These are phyloP conservation scores for Oropetium thomaeum DNA, from an alignment of 176 grass and related monocot species.

Conservation along the genomic window DNA sequence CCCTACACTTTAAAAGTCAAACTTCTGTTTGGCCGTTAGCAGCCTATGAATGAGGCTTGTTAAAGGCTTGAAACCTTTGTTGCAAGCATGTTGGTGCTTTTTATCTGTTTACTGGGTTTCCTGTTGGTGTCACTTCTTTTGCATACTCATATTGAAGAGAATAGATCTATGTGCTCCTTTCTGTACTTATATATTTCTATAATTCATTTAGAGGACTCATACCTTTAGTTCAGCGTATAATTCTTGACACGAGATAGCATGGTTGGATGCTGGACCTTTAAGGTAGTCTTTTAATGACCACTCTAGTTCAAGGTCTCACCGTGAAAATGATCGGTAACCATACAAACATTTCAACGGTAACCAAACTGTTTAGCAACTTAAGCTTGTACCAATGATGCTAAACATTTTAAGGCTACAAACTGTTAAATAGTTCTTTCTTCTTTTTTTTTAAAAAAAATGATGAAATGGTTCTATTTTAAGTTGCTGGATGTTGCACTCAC, in stretches of 20 bases:
- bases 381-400: too few relatives aligned
- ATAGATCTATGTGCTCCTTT: neutral
- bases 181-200: constrained; percentile 2
- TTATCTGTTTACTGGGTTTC: neutral
- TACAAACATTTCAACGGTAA: too few relatives aligned
- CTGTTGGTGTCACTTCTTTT: neutral
- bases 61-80: neutral
- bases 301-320: neutral
- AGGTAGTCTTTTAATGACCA: neutral
- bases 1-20: neutral
- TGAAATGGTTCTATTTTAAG: too few relatives aligned
- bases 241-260: neutral
- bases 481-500: too few relatives aligned
- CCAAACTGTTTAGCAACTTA: too few relatives aligned
- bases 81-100: constrained; percentile 15
- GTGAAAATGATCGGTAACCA: too few relatives aligned
- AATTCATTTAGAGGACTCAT: neutral
- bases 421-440: too few relatives aligned
- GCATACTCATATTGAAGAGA: neutral
- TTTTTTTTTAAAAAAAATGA: too few relatives aligned
- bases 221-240: neutral
- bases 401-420: too few relatives aligned
- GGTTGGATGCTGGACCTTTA: neutral
- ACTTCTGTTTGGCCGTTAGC: neutral
- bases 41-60: neutral